These are phyloP conservation scores for Thecaphora thlaspeos DNA, from an alignment of 1,284 basidiomycete species.

Conservation along the genomic window DNA sequence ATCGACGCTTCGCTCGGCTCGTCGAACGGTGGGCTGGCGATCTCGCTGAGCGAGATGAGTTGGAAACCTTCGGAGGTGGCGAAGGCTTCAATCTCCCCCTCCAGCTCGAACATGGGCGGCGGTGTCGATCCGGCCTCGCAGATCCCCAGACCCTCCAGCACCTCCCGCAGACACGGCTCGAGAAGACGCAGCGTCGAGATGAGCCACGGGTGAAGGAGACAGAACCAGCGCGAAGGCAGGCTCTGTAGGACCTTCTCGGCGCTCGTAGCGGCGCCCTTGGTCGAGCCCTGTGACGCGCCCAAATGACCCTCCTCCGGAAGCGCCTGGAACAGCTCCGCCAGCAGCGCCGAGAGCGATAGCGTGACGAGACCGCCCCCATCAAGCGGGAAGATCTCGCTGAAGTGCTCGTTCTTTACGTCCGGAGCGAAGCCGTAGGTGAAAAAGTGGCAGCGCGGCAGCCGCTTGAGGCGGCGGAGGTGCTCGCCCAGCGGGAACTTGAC, in stretches of 20 bases:
- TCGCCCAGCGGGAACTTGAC: slow-evolving; percentile 4
- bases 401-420: slow-evolving; percentile 16
- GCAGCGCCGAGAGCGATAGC: slow-evolving; percentile 19
- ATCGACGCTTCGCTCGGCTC: slow-evolving; percentile 19
- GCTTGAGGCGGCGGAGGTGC: slow-evolving; percentile 23
- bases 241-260: no score
- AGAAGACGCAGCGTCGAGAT: no score
- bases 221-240: slow-evolving; percentile 13
- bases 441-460: slow-evolving; percentile 16
- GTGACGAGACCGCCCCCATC: slow-evolving; percentile 17
- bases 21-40: slow-evolving; percentile 14
- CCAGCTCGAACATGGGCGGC: slow-evolving; percentile 14
- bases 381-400: slow-evolving; percentile 20
- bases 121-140: no score
- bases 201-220: slow-evolving; percentile 22
- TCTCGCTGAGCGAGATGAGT: slow-evolving; percentile 12
- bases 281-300: slow-evolving; percentile 7
- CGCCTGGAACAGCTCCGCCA: slow-evolving; percentile 11
- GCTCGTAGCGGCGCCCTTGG: no score
- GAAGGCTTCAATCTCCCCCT: slow-evolving; percentile 16
- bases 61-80: slow-evolving; percentile 11
- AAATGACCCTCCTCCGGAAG: slow-evolving; percentile 15
- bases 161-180: no score
- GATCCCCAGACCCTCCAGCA: no score
- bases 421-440: slow-evolving; percentile 25